Evolutionary conservation across 2,329 filamentous ascomycete species (phyloP), one percentile per base, ranked within the genome.

Genomic region (Fusarium poae): DNA sequence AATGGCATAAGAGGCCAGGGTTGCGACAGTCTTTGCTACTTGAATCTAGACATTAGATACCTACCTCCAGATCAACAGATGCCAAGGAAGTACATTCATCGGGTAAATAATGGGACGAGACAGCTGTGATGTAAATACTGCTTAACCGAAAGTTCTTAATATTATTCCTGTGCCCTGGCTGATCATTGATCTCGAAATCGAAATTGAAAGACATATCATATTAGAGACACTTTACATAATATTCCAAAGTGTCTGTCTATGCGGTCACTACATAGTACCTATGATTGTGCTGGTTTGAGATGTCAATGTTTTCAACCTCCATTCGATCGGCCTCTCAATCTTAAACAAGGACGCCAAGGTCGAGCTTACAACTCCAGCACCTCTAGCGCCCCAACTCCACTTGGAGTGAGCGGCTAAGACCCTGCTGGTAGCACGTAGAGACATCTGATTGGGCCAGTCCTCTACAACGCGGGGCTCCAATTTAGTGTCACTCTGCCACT

Each of bases 401-500:
- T 68, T 50, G 48, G 49, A 59, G 56, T 68, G 70, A 67, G 72
- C 72, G 72, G 72, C 70, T 74, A 74, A 60, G 54, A 43, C 58
- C 68, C 70, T 66, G 58, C 44, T 53, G 61, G 53, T 16, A 48
- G 39, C 46, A 3, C 6, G 48, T 16, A 12, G 9, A 16, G 29
- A 13, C 9, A 12, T 49, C 7, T 57, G 39, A 73, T 74, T 74
- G 72, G 72, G 6, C 39, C 21, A 15, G n/a, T 18, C 6, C n/a
- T 29, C 46, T n/a, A 48, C 16, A 34, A 30, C 68, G 72, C 66
- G 72, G 72, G 69, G 58, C 66, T 65, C 70, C 67, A 73, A 74
- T 73, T 72, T 74, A 67, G 69, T 73, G 72, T 57, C 57, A 70
- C 65, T 45, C 59, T 73, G 72, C 60, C 57, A 70, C 65, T 45